Percentiles rank a stretch among this genome's conserved stretches.
Conservation (phyloP, 2,329 filamentous ascomycete genomes). For the Fusarium domesticum region DNA sequence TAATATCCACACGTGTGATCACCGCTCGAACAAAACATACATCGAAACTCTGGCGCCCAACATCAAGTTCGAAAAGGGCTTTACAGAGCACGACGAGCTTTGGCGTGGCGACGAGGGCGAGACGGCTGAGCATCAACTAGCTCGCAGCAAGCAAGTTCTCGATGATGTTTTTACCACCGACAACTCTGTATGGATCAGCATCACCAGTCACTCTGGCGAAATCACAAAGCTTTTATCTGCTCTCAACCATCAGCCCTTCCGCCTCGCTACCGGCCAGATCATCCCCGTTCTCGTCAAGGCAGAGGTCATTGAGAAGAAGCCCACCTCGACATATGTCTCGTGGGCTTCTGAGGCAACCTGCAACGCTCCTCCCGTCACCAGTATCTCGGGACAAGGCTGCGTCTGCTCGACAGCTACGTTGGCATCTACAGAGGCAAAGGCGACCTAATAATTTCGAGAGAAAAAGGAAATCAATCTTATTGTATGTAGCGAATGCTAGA, state of each 20-base stretch:
- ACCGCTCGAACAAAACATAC: conserved; percentile 52
- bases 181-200: conserved; percentile 53
- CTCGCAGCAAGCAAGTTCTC: conserved; percentile 47
- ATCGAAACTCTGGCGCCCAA: conserved; percentile 52
- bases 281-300: conserved; percentile 66
- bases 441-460: conserved; percentile 3
- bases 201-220: conserved; percentile 60
- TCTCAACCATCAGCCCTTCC: conserved; percentile 59
- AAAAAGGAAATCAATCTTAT: conserved; percentile 8
- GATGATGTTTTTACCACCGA: conserved; percentile 57
- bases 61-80: conserved; percentile 58
- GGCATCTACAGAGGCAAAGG: conserved; percentile 17
- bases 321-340: conserved; percentile 29
- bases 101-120: conserved; percentile 44
- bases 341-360: conserved; percentile 45
- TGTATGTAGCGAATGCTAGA: conserved; percentile 7
- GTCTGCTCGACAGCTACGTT: conserved; percentile 34
- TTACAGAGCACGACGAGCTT: conserved; percentile 52
- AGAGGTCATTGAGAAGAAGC: conserved; percentile 38
- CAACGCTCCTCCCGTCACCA: conserved; percentile 43
- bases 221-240: conserved; percentile 52
- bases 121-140: conserved; percentile 47
- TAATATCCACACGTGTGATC: conserved; percentile 66
- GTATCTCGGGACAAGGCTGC: conserved; percentile 40
- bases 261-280: conserved; percentile 62